Base-by-base conservation (phyloP, 164 flowering plant species). In the Warburgia ugandensis region DNA sequence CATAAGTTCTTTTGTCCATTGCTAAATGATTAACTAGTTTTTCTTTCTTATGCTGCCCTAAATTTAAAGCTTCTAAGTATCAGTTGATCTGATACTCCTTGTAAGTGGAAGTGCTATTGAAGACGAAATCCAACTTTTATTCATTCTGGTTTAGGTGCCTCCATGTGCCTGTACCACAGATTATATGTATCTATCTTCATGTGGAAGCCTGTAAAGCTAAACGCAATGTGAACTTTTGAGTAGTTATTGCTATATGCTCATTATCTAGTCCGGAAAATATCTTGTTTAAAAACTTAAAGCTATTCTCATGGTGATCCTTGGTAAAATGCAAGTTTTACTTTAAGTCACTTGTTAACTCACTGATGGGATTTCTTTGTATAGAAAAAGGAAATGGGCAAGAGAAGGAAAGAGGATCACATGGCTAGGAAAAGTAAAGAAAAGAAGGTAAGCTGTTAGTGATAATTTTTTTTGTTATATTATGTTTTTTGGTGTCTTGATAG, bases 361-460 rank as follows among this genome's bases (percentile, higher is more conserved):
- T 30, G 27, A 19, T 40, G 36, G 25, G 31, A 30, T 13, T 25
- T 67, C 25, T 46, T 60, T 68, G 3, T 61, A 25, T 72, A 81
- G 95, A 81, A 74, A 62, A 83, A 77, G 60, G 95, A 83, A 59
- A 75, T 55, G 29, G 69, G 79, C 70, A 86, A 83, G 73, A 74
- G 86, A 64, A 76, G 86, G 76, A 86, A 82, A 67, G 95, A 86
- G 17, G 88, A 86, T 10, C 77, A 74, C 25, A 68, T 72, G 33
- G 3, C 70, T 4, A 74, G 82, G 68, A 86, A 76, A 67, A 73
- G 29, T 70, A 83, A 72, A 67, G 95, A 83, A 35, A 76, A 68
- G 65, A 83, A 75, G 84, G 95, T 83, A 58, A 23, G 23, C 5
- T 51, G 14, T 32, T 29, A 29, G 22, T 48, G 16, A 48, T 48